phyloP scores from a whole-genome alignment of 1,284 basidiomycete genomes.

The Porogramme epimiltina region DNA sequence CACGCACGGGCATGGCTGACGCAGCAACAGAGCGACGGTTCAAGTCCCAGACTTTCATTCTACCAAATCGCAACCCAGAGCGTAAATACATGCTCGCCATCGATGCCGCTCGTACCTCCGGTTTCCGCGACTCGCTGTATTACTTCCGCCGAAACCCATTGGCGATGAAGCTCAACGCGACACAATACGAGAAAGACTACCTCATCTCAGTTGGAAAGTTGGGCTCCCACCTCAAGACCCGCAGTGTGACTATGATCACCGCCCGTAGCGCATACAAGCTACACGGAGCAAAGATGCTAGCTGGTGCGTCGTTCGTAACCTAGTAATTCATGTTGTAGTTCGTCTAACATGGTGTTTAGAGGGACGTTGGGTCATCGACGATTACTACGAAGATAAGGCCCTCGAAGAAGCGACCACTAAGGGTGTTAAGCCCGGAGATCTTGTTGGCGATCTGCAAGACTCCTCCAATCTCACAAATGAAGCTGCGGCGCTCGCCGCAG shows the following conservation, averaged over 20 bases:
- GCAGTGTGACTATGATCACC: slow-evolving; percentile 92
- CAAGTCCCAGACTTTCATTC: slow-evolving; percentile 86
- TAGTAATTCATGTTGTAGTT: not conserved
- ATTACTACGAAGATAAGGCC: slow-evolving; percentile 90
- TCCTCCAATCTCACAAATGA: slow-evolving; percentile 52
- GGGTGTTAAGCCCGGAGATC: slow-evolving; percentile 75
- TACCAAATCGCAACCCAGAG: slow-evolving; percentile 81
- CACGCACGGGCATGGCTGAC: not conserved
- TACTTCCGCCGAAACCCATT: slow-evolving; percentile 93
- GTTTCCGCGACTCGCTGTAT: slow-evolving; percentile 95
- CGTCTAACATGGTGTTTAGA: slow-evolving; percentile 45
- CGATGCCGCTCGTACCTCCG: slow-evolving; percentile 93
- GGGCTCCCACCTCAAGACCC: slow-evolving; percentile 84
- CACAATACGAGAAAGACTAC: slow-evolving; percentile 87
- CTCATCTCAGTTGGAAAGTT: slow-evolving; percentile 89
- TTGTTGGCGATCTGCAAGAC: slow-evolving; percentile 81
- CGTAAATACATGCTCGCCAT: slow-evolving; percentile 95
- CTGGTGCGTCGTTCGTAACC: slow-evolving; percentile 56
- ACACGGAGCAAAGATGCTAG: slow-evolving; percentile 89
- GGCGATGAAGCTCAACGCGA: slow-evolving; percentile 88
- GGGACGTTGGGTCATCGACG: slow-evolving; percentile 89
- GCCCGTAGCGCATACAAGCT: slow-evolving; percentile 94
- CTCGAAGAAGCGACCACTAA: slow-evolving; percentile 70
- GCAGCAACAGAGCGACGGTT: slow-evolving; percentile 71
- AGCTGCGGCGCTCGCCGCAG: slow-evolving; percentile 42